phyloP scores from a whole-genome alignment of 805 yeast species.

The Candida golubevii region DNA sequence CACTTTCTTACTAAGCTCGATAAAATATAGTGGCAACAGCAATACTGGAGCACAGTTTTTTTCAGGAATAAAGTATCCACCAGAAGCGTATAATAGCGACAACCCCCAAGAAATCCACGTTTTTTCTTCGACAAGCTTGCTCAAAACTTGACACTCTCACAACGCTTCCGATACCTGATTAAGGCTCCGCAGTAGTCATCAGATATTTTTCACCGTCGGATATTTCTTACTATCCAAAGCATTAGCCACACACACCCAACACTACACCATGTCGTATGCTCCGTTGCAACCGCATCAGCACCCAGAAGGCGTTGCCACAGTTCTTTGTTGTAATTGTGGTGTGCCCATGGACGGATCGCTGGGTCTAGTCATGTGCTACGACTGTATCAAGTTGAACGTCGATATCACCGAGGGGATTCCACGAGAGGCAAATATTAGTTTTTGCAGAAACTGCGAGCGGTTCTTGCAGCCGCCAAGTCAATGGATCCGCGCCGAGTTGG shows the following conservation, averaged over 20 bases:
- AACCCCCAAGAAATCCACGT: too few species aligned
- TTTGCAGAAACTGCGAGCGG: slow-evolving; percentile 96
- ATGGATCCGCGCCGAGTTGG: slow-evolving; percentile 89
- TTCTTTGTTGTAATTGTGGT: slow-evolving; percentile 97
- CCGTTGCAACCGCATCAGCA: slow-evolving; percentile 14
- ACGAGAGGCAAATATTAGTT: slow-evolving; percentile 87
- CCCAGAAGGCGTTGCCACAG: slow-evolving; percentile 58
- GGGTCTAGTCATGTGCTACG: slow-evolving; percentile 94
- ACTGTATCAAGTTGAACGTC: slow-evolving; percentile 89
- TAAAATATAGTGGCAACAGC: too few species aligned
- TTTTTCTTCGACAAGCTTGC: too few species aligned
- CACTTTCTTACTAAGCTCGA: too few species aligned
- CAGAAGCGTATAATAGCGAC: too few species aligned
- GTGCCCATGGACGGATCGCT: slow-evolving; percentile 94
- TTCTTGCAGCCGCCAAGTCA: slow-evolving; percentile 91
- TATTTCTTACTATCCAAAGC: not conserved
- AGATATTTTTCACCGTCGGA: too few species aligned
- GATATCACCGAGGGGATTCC: slow-evolving; percentile 92
- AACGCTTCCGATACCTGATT: too few species aligned
- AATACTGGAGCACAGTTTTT: too few species aligned
- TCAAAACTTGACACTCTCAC: too few species aligned
- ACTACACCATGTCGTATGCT: slow-evolving; percentile 16
- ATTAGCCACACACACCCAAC: not conserved
- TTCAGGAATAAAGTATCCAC: too few species aligned
- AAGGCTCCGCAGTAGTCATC: too few species aligned